These are phyloP conservation scores for Macadamia tetraphylla DNA, from an alignment of 164 flowering plant species.

Conservation along the genomic window DNA sequence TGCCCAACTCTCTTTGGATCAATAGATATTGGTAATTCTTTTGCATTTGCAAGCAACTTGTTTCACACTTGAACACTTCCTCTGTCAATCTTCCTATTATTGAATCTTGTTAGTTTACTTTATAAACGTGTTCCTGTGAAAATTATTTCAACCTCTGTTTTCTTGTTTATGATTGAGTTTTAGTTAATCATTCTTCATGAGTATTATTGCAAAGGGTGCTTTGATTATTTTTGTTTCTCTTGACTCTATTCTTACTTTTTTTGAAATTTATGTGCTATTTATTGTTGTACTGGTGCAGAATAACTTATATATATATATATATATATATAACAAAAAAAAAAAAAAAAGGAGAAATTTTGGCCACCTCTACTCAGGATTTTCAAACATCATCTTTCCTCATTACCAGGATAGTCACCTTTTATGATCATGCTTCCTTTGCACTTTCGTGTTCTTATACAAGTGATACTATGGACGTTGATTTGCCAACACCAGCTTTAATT, in stretches of 20 bases:
- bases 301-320: slow-evolving; percentile 67
- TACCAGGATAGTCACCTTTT: slow-evolving; percentile 94
- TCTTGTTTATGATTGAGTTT: background rate
- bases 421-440: slow-evolving; percentile 88
- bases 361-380: slow-evolving; percentile 98
- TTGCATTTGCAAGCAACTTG: too few relatives aligned
- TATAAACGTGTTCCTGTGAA: too few relatives aligned
- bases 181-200: background rate
- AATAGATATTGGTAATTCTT: too few relatives aligned
- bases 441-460: slow-evolving; percentile 93
- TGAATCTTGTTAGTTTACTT: too few relatives aligned
- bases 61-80: too few relatives aligned
- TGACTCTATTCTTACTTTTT: background rate
- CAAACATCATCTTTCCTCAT: slow-evolving; percentile 92
- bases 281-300: slow-evolving; percentile 69
- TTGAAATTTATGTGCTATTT: background rate
- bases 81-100: too few relatives aligned
- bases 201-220: too few relatives aligned
- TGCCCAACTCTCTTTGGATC: too few relatives aligned
- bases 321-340: too few relatives aligned
- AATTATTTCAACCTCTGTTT: too few relatives aligned
- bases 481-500: slow-evolving; percentile 84
- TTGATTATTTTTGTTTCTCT: too few relatives aligned
- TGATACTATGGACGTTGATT: slow-evolving; percentile 88
- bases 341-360: slow-evolving; percentile 93